These are phyloP conservation scores for Naegleria lovaniensis DNA, from an alignment of 208 protist species.

Conservation along the genomic window DNA sequence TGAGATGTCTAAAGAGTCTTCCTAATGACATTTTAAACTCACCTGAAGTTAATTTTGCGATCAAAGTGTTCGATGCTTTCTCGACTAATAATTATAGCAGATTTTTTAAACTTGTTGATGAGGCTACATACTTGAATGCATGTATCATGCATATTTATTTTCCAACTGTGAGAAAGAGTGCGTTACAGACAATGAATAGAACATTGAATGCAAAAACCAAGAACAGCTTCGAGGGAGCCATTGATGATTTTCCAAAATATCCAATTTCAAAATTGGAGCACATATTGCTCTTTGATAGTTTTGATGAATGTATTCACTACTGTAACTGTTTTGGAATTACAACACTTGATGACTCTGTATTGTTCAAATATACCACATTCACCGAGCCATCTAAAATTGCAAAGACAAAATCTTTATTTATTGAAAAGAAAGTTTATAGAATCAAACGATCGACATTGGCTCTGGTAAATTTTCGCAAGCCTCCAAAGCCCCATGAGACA, in stretches of 20 bases:
- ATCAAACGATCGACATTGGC: neutral
- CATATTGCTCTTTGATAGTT: neutral
- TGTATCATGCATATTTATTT: conserved; percentile 36
- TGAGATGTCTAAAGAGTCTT: neutral
- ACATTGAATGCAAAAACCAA: neutral
- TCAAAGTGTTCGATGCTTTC: conserved; percentile 11
- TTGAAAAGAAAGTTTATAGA: neutral
- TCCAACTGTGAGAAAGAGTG: neutral
- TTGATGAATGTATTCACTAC: neutral
- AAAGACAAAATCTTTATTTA: neutral
- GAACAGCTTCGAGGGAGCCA: neutral
- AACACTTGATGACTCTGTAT: neutral
- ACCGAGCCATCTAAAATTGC: neutral
- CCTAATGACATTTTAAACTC: neutral
- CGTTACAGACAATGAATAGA: conserved; percentile 29
- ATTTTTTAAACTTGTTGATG: conserved; percentile 32
- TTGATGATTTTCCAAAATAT: neutral
- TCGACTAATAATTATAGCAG: neutral
- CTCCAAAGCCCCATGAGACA: neutral
- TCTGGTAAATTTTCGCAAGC: neutral
- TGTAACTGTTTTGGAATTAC: neutral
- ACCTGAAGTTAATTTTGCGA: neutral
- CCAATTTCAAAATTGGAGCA: neutral
- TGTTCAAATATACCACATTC: neutral
- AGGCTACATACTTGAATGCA: conserved; percentile 26